A percentile compares a stretch with the other conserved stretches of the same genome.
Conservation (phyloP, 495 filamentous ascomycete genomes). For the Trichoderma erinaceum region DNA sequence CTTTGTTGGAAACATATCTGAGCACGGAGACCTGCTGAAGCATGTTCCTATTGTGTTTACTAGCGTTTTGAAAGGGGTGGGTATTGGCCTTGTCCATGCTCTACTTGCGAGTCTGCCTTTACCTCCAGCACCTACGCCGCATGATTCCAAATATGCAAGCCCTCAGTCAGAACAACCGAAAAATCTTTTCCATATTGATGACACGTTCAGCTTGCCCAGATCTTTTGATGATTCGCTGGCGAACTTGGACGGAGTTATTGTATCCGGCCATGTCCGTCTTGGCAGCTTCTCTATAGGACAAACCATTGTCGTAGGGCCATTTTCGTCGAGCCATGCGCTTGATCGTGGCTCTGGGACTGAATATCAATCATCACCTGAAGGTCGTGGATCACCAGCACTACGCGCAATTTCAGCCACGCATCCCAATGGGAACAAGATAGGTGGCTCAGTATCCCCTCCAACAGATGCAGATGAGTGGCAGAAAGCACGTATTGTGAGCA, state of each 20-base stretch:
- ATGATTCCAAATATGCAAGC: slow-evolving; percentile 37
- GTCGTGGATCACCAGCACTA: slow-evolving; percentile 34
- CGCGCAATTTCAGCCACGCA: slow-evolving; percentile 40
- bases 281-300: slow-evolving; percentile 76
- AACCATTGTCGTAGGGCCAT: slow-evolving; percentile 72
- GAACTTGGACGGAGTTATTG: slow-evolving; percentile 49
- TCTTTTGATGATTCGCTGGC: slow-evolving; percentile 37
- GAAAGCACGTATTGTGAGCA: slow-evolving; percentile 69
- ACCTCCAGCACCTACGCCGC: slow-evolving; percentile 46
- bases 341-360: slow-evolving; percentile 31
- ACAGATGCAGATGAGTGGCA: slow-evolving; percentile 62
- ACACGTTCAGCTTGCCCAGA: slow-evolving; percentile 56
- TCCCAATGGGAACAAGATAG: slow-evolving; percentile 34
- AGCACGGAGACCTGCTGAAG: slow-evolving; percentile 40
- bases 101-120: slow-evolving; percentile 73
- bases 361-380: slow-evolving; percentile 30
- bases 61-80: slow-evolving; percentile 78
- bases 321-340: slow-evolving; percentile 45
- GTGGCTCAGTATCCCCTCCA: slow-evolving; percentile 34
- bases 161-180: slow-evolving; percentile 45
- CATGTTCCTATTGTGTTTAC: slow-evolving; percentile 83
- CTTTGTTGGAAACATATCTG: slow-evolving; percentile 39
- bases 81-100: slow-evolving; percentile 75
- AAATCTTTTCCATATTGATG: slow-evolving; percentile 80
- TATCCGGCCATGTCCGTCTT: slow-evolving; percentile 77